These are phyloP conservation scores for Thuidium tamariscinum DNA, from an alignment of 225 moss, liverwort and hornwort species.

Conservation along the genomic window DNA sequence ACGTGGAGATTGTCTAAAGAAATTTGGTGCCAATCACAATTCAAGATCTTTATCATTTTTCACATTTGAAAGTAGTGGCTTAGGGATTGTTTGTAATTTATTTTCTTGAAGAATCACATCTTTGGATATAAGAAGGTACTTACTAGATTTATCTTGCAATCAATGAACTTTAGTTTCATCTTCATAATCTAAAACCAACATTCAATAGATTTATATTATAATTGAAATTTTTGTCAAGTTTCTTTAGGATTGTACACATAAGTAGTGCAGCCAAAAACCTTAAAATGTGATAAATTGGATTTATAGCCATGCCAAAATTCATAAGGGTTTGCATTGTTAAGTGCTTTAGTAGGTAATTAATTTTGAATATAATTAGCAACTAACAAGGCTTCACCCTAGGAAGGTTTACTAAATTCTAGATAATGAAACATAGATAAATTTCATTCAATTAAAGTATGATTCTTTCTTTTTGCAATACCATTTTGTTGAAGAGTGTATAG, in stretches of 20 bases:
- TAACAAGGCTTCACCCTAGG: too few species aligned
- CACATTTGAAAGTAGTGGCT: not conserved
- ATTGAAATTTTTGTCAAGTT: not conserved
- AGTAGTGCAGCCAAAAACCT: not conserved
- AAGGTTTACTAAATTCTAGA: too few species aligned
- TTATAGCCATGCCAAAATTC: too few species aligned
- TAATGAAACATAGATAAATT: too few species aligned
- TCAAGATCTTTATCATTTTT: rapidly evolving
- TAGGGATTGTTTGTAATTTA: not conserved
- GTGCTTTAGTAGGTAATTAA: too few species aligned
- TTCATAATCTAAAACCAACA: not conserved
- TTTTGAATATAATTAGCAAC: too few species aligned
- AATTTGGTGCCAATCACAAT: not conserved
- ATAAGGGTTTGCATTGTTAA: too few species aligned
- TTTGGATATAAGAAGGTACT: not conserved
- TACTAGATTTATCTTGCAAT: not conserved
- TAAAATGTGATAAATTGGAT: too few species aligned
- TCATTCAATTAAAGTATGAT: too few species aligned
- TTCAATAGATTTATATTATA: not conserved
- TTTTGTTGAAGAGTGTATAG: too few species aligned
- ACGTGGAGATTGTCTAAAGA: not conserved
- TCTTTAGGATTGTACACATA: rapidly evolving
- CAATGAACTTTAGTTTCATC: not conserved
- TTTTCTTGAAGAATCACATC: not conserved
- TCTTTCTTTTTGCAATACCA: too few species aligned